Percentiles rank a stretch among this genome's conserved stretches.
phyloP scores from a whole-genome alignment of 2,329 filamentous ascomycete genomes.

The Colletotrichum lindemuthianum region DNA sequence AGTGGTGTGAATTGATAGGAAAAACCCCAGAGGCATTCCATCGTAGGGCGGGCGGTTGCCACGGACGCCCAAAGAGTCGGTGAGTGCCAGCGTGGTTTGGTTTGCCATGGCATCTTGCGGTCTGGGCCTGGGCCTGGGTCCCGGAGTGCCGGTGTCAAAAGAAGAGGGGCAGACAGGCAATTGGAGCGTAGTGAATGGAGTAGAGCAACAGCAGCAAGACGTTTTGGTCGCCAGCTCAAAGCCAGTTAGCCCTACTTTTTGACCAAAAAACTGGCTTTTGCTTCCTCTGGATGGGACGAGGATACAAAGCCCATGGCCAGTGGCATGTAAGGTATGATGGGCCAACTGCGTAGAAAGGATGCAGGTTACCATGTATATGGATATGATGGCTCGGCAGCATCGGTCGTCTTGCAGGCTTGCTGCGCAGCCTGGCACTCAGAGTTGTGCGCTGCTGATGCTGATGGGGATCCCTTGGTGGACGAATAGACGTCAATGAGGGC shows the following conservation, averaged over 20 bases:
- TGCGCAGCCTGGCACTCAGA: not conserved
- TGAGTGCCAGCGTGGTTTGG: constrained; percentile 23
- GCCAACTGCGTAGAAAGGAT: constrained; percentile 14
- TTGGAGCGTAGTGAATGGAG: not conserved
- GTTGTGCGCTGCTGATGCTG: constrained; percentile 6
- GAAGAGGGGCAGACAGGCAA: not conserved
- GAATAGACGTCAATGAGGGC: constrained; percentile 34
- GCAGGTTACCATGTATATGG: not conserved
- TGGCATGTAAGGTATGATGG: constrained; percentile 2
- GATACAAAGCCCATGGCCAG: constrained; percentile 5
- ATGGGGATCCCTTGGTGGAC: constrained; percentile 3
- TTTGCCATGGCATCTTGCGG: not conserved
- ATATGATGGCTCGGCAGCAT: constrained; percentile 21
- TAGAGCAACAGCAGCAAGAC: not conserved
- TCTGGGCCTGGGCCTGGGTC: constrained; percentile 32
- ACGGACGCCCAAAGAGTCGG: constrained; percentile 34
- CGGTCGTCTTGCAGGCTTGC: constrained; percentile 20
- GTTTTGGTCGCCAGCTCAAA: not conserved
- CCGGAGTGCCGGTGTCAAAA: constrained; percentile 8
- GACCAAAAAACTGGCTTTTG: not conserved
- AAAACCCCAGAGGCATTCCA: not conserved
- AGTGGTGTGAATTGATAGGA: not conserved
- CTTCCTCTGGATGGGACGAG: no score
- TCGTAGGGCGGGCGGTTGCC: constrained; percentile 28
- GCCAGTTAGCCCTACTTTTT: constrained; percentile 25